Percentiles rank a stretch among this genome's conserved stretches.
Evolutionary conservation across 164 flowering plant species (phyloP).

Genomic region (Nymphaea colorata): DNA sequence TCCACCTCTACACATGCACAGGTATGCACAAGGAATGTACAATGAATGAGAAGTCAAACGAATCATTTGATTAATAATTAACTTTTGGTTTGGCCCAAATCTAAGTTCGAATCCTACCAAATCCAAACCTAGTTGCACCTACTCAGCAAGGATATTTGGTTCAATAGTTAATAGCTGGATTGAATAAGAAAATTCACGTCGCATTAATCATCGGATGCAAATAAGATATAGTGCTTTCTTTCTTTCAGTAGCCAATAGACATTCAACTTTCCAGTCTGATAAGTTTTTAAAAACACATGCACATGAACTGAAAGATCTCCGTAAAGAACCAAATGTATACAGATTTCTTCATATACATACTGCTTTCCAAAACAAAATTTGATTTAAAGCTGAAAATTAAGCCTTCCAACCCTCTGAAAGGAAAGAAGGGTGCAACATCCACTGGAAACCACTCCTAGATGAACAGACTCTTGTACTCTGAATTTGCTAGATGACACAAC

Average conservation of each 20-base stretch:
- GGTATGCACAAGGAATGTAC: neutral
- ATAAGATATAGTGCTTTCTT: neutral
- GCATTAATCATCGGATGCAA: neutral
- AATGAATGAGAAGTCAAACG: neutral
- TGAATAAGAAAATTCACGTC: neutral
- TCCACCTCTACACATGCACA: neutral
- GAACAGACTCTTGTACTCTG: conserved; percentile 68
- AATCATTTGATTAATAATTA: neutral
- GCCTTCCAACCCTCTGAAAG: neutral
- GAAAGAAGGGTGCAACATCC: neutral
- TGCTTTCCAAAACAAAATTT: neutral
- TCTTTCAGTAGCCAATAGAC: neutral
- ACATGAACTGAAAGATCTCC: neutral
- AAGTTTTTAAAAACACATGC: neutral
- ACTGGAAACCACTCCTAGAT: conserved; percentile 24
- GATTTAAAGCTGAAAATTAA: neutral
- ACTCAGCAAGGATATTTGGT: too few species aligned
- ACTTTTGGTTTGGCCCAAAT: too few species aligned
- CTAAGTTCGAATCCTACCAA: neutral
- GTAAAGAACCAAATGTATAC: neutral
- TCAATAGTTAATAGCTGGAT: too few species aligned
- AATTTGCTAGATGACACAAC: conserved; percentile 73
- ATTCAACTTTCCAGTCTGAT: neutral
- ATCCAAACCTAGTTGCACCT: neutral
- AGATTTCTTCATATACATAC: neutral